Conservation (phyloP, 2,329 filamentous ascomycete genomes). For the Fusarium sp. region DNA sequence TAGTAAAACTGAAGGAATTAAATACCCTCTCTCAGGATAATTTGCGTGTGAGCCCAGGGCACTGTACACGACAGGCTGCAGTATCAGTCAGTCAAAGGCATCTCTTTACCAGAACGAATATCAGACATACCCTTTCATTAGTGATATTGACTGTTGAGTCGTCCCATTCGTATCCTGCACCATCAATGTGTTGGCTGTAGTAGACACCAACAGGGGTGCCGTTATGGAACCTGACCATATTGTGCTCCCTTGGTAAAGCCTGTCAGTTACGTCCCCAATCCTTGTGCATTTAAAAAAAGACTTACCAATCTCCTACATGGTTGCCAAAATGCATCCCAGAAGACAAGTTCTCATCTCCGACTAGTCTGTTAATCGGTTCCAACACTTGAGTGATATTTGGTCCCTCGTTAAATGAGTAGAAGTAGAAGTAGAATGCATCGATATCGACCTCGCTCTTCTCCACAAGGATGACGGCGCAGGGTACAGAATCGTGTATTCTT, state of each 20-base stretch:
- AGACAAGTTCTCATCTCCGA: conserved; percentile 18
- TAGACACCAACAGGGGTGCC: conserved; percentile 49
- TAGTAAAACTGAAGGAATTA: accelerated
- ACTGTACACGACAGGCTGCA: conserved; percentile 54
- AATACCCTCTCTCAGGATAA: conserved; percentile 50
- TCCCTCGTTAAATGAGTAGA: conserved; percentile 53
- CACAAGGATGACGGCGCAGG: conserved; percentile 51
- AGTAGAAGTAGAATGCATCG: conserved; percentile 55
- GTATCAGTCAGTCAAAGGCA: neutral
- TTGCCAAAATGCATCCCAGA: conserved; percentile 50
- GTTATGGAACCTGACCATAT: conserved; percentile 47
- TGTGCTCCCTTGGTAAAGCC: conserved; percentile 36
- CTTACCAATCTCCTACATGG: conserved; percentile 51
- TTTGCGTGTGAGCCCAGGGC: conserved; percentile 55
- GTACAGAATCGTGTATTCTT: conserved; percentile 44
- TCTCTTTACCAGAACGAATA: too few relatives aligned
- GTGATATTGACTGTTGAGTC: conserved; percentile 43
- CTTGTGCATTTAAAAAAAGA: neutral
- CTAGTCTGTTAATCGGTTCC: conserved; percentile 46
- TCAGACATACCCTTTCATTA: conserved; percentile 47
- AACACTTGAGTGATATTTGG: conserved; percentile 52
- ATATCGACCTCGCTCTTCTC: conserved; percentile 46
- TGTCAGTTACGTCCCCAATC: conserved; percentile 2
- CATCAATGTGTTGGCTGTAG: conserved; percentile 49
- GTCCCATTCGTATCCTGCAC: conserved; percentile 48